Evolutionary conservation across 805 yeast species (phyloP).

Genomic region (Teunomyces panamensis): DNA sequence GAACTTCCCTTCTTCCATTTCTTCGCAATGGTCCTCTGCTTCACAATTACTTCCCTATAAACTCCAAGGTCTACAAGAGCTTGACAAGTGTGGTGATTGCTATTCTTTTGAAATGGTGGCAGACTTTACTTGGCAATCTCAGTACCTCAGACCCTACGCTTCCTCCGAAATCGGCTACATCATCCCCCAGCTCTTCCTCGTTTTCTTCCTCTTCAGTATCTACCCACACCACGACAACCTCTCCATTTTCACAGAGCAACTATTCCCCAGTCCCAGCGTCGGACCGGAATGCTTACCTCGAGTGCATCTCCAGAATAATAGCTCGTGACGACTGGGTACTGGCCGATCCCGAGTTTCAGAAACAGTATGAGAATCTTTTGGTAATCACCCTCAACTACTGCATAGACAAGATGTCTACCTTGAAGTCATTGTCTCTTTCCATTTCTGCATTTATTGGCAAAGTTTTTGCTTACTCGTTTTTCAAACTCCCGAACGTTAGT

Average conservation of each 20-base stretch:
- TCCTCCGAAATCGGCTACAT: neutral
- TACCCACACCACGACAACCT: slow-evolving; percentile 20
- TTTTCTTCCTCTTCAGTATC: neutral
- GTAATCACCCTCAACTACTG: slow-evolving; percentile 53
- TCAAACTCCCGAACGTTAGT: slow-evolving; percentile 53
- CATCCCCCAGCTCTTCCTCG: neutral
- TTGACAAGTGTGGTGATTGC: slow-evolving; percentile 30
- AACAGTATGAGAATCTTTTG: slow-evolving; percentile 34
- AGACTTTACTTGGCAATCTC: slow-evolving; percentile 33
- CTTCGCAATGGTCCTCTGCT: slow-evolving; percentile 29
- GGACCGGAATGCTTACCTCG: slow-evolving; percentile 53
- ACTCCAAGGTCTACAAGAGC: slow-evolving; percentile 27
- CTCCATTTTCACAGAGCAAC: slow-evolving; percentile 36
- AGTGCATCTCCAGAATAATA: slow-evolving; percentile 50
- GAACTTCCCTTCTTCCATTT: slow-evolving; percentile 47
- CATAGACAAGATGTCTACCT: slow-evolving; percentile 42
- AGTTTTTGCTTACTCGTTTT: slow-evolving; percentile 61
- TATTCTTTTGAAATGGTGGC: slow-evolving; percentile 52
- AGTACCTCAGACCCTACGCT: slow-evolving; percentile 1
- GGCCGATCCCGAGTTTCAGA: slow-evolving; percentile 21
- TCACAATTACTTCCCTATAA: slow-evolving; percentile 16
- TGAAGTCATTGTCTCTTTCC: slow-evolving; percentile 53
- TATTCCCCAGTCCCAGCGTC: slow-evolving; percentile 34
- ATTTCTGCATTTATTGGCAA: slow-evolving; percentile 68
- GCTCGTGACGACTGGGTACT: slow-evolving; percentile 46